These are phyloP conservation scores for Pinus taeda DNA, from an alignment of 75 land plant species.

Conservation along the genomic window DNA sequence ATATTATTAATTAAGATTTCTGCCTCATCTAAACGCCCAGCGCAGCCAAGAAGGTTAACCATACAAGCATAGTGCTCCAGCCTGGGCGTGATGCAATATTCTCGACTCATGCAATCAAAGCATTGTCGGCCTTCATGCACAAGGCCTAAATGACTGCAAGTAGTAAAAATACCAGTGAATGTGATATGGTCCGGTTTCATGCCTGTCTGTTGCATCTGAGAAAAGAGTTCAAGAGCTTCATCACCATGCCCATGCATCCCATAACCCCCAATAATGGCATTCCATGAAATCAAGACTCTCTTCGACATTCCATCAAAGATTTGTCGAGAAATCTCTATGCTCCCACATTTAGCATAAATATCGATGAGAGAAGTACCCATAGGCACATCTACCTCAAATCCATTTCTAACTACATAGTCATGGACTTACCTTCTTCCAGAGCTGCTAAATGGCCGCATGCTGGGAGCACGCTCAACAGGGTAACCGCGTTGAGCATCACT, in stretches of 20 bases:
- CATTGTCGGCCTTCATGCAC: slow-evolving; percentile 20
- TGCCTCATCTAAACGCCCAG: slow-evolving; percentile 36
- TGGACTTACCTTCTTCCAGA: slow-evolving; percentile 47
- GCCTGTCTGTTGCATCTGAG: slow-evolving; percentile 23
- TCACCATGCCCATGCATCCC: slow-evolving; percentile 24
- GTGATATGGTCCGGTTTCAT: slow-evolving; percentile 12
- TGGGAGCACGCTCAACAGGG: slow-evolving; percentile 42
- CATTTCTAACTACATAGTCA: slow-evolving; percentile 34
- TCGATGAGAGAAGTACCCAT: slow-evolving; percentile 51
- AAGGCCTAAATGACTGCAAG: slow-evolving; percentile 29
- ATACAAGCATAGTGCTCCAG: slow-evolving; percentile 43
- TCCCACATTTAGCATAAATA: slow-evolving; percentile 48
- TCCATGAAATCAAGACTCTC: slow-evolving; percentile 51
- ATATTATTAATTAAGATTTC: slow-evolving; percentile 30
- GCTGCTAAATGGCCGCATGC: slow-evolving; percentile 49
- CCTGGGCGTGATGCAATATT: slow-evolving; percentile 23
- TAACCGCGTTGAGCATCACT: slow-evolving; percentile 35
- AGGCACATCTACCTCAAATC: slow-evolving; percentile 41
- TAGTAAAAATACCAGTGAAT: slow-evolving; percentile 27
- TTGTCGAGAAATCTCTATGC: slow-evolving; percentile 19
- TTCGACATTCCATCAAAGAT: slow-evolving; percentile 48
- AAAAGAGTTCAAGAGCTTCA: slow-evolving; percentile 33
- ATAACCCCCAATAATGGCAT: slow-evolving; percentile 42
- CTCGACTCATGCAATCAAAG: slow-evolving; percentile 22
- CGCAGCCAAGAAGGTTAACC: slow-evolving; percentile 38